Conservation (phyloP, 2,329 filamentous ascomycete genomes). For the Calonectria henricotiae region DNA sequence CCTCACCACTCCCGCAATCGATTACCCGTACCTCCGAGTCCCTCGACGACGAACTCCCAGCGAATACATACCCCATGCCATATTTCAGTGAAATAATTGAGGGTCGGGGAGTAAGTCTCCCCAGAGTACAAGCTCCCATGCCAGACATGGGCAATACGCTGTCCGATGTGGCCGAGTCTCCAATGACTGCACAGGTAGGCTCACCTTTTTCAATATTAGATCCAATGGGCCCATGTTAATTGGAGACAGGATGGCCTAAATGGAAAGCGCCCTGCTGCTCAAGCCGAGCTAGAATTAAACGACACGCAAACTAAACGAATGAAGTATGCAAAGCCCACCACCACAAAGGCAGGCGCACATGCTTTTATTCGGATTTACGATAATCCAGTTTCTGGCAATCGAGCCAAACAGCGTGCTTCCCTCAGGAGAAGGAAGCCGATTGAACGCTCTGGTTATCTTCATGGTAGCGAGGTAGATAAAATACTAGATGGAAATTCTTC, state of each 20-base stretch:
- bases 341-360: neutral
- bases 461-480: no score
- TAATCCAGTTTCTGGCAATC: neutral
- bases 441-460: neutral
- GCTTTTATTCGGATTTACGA: fast-evolving
- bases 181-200: neutral
- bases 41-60: neutral
- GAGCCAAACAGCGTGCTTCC: neutral
- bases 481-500: no score
- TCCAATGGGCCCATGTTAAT: neutral
- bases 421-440: neutral
- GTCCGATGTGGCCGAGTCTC: neutral
- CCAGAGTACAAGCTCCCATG: constrained; percentile 17
- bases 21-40: neutral
- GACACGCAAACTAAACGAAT: neutral
- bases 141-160: neutral
- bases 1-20: neutral
- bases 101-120: neutral
- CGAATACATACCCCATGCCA: neutral
- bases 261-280: neutral
- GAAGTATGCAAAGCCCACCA: neutral
- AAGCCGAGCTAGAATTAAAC: neutral
- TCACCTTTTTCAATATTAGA: neutral
- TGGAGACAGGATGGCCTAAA: neutral
- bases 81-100: neutral